A percentile compares a stretch with the other conserved stretches of the same genome.
Evolutionary conservation across 345 rosid species (phyloP).

Genomic region (Conringia planisiliqua): DNA sequence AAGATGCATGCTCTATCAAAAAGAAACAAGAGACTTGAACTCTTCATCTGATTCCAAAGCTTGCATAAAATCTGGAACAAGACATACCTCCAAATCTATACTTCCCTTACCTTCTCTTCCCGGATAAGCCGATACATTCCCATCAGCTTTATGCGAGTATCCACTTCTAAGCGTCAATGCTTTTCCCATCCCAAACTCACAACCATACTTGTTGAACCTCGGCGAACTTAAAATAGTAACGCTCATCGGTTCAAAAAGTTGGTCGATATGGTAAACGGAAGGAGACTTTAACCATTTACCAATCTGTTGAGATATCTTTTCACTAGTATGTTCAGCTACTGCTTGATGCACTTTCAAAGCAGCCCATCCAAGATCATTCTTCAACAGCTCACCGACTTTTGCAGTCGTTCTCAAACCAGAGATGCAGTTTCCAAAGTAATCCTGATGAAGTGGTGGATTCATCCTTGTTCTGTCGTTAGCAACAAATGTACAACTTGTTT

Average conservation of each 20-base stretch:
- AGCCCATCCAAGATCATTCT: slow-evolving; percentile 54
- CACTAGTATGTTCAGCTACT: slow-evolving; percentile 39
- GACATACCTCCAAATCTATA: slow-evolving; percentile 64
- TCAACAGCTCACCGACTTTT: slow-evolving; percentile 51
- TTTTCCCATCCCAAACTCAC: slow-evolving; percentile 75
- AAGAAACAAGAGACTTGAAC: slow-evolving; percentile 40
- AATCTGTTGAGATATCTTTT: slow-evolving; percentile 32
- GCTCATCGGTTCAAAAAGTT: slow-evolving; percentile 47
- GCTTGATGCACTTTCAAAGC: slow-evolving; percentile 58
- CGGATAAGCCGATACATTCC: slow-evolving; percentile 56
- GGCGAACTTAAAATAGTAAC: slow-evolving; percentile 81
- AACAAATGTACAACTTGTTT: slow-evolving; percentile 48
- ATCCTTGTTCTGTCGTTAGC: slow-evolving; percentile 50
- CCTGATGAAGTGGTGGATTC: slow-evolving; percentile 39
- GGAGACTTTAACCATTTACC: slow-evolving; percentile 50
- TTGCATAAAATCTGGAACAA: slow-evolving; percentile 49
- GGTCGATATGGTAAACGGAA: slow-evolving; percentile 34
- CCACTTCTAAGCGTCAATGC: slow-evolving; percentile 67
- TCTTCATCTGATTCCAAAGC: slow-evolving; percentile 55
- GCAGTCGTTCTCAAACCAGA: slow-evolving; percentile 34
- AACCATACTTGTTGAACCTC: slow-evolving; percentile 67
- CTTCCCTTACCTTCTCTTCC: slow-evolving; percentile 65
- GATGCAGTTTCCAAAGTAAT: slow-evolving; percentile 66
- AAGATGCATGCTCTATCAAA: background rate
- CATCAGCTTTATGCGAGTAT: slow-evolving; percentile 63